Percentiles rank a stretch among this genome's conserved stretches.
Conservation (phyloP, 2,329 filamentous ascomycete genomes). For the Dothistroma pini region DNA sequence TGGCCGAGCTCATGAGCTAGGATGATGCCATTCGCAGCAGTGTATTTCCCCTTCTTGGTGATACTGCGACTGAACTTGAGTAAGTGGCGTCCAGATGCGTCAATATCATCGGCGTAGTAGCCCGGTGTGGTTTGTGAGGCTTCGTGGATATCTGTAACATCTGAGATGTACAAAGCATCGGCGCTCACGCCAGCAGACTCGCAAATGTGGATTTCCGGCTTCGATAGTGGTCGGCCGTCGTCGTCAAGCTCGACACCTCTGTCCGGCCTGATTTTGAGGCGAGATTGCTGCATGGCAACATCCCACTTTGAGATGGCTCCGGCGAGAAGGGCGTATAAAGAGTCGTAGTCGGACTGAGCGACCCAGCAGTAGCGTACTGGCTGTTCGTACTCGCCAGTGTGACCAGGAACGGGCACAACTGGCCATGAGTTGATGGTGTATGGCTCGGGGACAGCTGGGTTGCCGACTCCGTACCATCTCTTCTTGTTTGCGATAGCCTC, state of each 20-base stretch:
- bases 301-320: constrained; percentile 1
- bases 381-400: background rate
- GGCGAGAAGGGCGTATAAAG: background rate
- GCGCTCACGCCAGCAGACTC: background rate
- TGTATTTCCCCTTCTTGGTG: background rate
- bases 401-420: background rate
- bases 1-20: constrained; percentile 4
- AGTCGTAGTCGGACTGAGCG: background rate
- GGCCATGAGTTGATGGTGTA: constrained; percentile 4
- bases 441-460: constrained; percentile 1
- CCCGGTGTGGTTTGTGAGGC: background rate
- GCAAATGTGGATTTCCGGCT: background rate
- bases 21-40: background rate
- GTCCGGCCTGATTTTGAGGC: background rate
- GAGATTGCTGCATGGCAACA: background rate
- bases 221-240: background rate
- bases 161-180: background rate
- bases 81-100: background rate
- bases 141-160: background rate
- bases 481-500: background rate
- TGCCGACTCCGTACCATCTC: constrained; percentile 3
- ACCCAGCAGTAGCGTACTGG: constrained; percentile 5
- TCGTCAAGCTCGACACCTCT: background rate
- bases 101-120: background rate
- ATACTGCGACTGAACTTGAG: constrained; percentile 1